These are phyloP conservation scores for Omphalotus olearius DNA, from an alignment of 1,284 basidiomycete genomes.

Conservation along the genomic window DNA sequence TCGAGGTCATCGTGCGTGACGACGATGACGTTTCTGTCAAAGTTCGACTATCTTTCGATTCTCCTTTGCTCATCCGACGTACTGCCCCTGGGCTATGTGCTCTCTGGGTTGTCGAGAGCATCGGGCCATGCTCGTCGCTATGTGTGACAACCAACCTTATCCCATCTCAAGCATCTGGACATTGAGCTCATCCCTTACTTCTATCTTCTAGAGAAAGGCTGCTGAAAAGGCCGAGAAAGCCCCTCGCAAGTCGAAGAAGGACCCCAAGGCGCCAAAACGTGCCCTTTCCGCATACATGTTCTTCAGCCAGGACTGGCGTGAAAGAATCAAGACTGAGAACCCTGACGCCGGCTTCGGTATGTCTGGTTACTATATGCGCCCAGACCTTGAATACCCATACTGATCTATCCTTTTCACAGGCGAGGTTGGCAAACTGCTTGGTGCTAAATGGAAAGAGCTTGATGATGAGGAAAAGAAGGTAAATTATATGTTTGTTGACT, in stretches of 20 bases:
- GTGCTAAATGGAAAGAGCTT: conserved; percentile 89
- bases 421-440: conserved; percentile 84
- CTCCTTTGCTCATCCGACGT: neutral
- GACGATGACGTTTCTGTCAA: conserved; percentile 12
- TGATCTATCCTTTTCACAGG: conserved; percentile 32
- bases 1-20: conserved; percentile 8
- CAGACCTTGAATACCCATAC: conserved; percentile 10
- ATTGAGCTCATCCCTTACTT: conserved; percentile 17
- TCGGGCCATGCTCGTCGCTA: neutral
- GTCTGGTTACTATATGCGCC: conserved; percentile 23
- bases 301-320: conserved; percentile 95
- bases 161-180: neutral
- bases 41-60: neutral
- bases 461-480: conserved; percentile 85
- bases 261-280: conserved; percentile 83
- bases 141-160: neutral
- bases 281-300: conserved; percentile 98
- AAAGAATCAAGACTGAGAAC: conserved; percentile 93
- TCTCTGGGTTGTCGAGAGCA: too few species aligned
- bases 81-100: neutral
- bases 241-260: conserved; percentile 62
- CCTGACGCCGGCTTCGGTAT: conserved; percentile 89
- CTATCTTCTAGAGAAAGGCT: conserved; percentile 58
- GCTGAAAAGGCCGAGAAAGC: conserved; percentile 65
- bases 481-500: conserved; percentile 12